A percentile compares a stretch with the other conserved stretches of the same genome.
Evolutionary conservation across 345 rosid genomes (phyloP).

Genomic region (Eucalyptus guilfoylei): DNA sequence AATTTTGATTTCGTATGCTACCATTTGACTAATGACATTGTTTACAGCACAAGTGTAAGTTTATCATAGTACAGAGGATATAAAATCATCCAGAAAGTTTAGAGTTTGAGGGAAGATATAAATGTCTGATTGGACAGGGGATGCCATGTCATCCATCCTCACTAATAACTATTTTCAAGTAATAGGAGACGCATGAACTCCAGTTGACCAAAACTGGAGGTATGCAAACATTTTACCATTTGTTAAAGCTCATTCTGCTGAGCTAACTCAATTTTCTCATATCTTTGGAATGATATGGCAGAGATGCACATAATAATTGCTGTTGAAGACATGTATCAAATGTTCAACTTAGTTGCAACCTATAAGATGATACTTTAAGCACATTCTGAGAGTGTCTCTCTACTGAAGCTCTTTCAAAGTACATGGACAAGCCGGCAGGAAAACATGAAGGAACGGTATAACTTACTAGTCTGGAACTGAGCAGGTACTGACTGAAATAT

Average conservation of each 20-base stretch:
- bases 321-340: not conserved
- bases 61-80: not conserved
- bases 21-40: not conserved
- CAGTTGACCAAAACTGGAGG: not conserved
- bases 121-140: not conserved
- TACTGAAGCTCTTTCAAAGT: not conserved
- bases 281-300: not conserved
- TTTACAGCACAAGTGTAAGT: not conserved
- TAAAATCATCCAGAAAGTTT: not conserved
- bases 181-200: not conserved
- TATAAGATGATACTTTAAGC: not conserved
- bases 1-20: not conserved
- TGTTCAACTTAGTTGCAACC: not conserved
- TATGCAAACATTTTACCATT: not conserved
- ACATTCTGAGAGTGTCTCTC: not conserved
- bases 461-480: constrained; percentile 94
- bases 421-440: not conserved
- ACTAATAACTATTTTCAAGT: not conserved
- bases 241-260: not conserved
- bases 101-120: not conserved
- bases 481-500: constrained; percentile 93
- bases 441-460: not conserved
- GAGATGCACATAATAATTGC: not conserved
- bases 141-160: not conserved
- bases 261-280: not conserved